These are phyloP conservation scores for Nematodospora anomalae DNA, from an alignment of 1,139 yeast species.

Conservation along the genomic window DNA sequence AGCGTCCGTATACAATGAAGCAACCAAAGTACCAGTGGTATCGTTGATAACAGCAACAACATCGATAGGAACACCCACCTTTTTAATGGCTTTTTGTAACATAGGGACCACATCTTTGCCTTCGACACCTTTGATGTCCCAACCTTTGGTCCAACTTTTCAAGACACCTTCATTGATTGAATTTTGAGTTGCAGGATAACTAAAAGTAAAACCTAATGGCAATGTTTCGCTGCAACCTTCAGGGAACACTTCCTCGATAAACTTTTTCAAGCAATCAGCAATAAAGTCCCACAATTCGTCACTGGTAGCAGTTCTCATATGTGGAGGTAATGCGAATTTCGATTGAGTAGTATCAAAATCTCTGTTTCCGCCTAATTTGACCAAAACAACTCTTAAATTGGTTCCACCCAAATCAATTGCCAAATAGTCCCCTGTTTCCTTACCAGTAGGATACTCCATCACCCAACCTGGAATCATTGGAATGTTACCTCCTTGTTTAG, in stretches of 20 bases:
- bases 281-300: constrained; percentile 84
- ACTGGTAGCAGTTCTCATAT: constrained; percentile 73
- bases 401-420: constrained; percentile 98
- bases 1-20: constrained; percentile 89
- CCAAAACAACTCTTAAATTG: constrained; percentile 85
- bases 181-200: constrained; percentile 86
- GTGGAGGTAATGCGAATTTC: constrained; percentile 72
- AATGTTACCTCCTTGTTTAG: constrained; percentile 75
- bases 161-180: constrained; percentile 83
- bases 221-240: constrained; percentile 53
- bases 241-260: constrained; percentile 61
- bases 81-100: constrained; percentile 73
- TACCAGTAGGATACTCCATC: constrained; percentile 87
- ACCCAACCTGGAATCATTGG: constrained; percentile 99
- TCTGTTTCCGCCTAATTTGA: constrained; percentile 73
- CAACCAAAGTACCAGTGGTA: constrained; percentile 96
- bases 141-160: constrained; percentile 98
- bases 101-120: constrained; percentile 93
- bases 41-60: constrained; percentile 94
- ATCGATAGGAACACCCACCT: constrained; percentile 68
- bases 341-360: constrained; percentile 82
- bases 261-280: constrained; percentile 72
- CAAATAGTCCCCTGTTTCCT: constrained; percentile 82
- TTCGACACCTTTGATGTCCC: constrained; percentile 90
- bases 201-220: constrained; percentile 93